Evolutionary conservation across 306 rosid species (phyloP).

Genomic region (Cucumis cinereus): DNA sequence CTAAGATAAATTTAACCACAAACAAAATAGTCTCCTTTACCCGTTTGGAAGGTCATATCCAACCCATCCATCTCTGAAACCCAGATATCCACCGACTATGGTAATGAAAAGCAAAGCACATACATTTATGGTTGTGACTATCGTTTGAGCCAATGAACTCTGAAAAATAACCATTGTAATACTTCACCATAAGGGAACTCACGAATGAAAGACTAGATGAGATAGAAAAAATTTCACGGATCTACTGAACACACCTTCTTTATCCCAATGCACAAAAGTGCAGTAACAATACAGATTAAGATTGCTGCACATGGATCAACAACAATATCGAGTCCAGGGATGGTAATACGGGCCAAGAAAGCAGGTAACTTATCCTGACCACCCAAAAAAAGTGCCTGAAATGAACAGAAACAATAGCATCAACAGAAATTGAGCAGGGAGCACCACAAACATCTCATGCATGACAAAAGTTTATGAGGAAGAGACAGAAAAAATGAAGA

Average conservation of each 20-base stretch:
- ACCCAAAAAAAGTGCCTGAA: conserved; percentile 73
- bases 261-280: conserved; percentile 68
- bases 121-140: conserved; percentile 56
- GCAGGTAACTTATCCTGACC: conserved; percentile 58
- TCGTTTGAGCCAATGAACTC: conserved; percentile 71
- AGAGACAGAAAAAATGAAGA: background rate
- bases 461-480: background rate
- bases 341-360: conserved; percentile 48
- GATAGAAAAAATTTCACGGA: background rate
- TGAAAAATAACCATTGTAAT: conserved; percentile 22
- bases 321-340: conserved; percentile 57
- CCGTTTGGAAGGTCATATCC: conserved; percentile 76
- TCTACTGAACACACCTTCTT: conserved; percentile 52
- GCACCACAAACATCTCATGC: background rate
- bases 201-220: background rate
- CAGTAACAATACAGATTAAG: conserved; percentile 58
- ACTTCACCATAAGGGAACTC: conserved; percentile 2
- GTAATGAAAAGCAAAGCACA: conserved; percentile 77
- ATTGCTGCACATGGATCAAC: conserved; percentile 90
- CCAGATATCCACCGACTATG: conserved; percentile 61
- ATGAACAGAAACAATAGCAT: background rate
- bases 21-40: conserved; percentile 18
- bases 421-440: background rate
- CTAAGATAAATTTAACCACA: background rate
- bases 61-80: conserved; percentile 85